Conservation (phyloP, 2,329 filamentous ascomycete species). For the Corniculantispora saksenae region DNA sequence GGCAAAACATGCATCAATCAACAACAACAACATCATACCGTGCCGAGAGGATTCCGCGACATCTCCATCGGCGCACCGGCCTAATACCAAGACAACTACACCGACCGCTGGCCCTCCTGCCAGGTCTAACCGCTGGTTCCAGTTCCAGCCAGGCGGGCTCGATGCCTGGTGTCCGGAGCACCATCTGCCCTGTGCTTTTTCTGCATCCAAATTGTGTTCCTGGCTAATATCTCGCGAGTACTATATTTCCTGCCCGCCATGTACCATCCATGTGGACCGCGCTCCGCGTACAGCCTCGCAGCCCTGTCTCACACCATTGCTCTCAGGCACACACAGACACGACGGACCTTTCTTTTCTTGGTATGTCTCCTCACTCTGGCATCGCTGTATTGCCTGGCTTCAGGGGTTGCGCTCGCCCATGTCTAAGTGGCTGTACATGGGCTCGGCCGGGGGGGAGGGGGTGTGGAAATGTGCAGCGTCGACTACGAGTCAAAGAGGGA, state of each 20-base stretch:
- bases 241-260: background rate
- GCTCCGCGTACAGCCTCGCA: background rate
- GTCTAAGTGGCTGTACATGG: background rate
- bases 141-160: background rate
- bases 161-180: background rate
- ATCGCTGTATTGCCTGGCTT: background rate
- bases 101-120: background rate
- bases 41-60: too few species aligned
- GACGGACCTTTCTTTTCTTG: background rate
- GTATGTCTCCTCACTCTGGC: background rate
- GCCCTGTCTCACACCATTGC: background rate
- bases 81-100: too few species aligned
- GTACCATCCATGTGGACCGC: background rate
- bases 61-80: too few species aligned
- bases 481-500: background rate
- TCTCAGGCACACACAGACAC: background rate
- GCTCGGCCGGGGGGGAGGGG: background rate
- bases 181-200: background rate
- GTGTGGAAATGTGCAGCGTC: background rate
- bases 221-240: background rate
- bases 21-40: too few species aligned
- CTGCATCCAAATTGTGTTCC: background rate
- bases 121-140: background rate
- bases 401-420: background rate
- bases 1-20: too few species aligned